These are phyloP conservation scores for Thraustochytrium sp. DNA, from an alignment of 352 stramenopile species.

Conservation along the genomic window DNA sequence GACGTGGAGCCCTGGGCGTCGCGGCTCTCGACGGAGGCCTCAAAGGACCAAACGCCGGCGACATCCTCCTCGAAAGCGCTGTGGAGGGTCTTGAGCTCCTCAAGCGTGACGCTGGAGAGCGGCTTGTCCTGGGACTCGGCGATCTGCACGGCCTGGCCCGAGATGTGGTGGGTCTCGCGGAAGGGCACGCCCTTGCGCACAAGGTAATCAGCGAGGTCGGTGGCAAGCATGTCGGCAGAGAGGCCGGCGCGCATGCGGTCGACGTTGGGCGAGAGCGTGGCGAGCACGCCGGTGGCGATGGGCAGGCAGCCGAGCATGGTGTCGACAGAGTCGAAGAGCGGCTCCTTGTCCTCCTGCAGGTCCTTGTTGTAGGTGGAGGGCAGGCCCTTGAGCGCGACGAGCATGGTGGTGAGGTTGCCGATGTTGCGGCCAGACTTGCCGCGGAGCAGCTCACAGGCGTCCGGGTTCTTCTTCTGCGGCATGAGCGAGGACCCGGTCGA, in stretches of 20 bases:
- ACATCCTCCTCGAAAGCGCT: slow-evolving; percentile 79
- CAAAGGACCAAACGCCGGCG: slow-evolving; percentile 77
- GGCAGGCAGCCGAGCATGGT: slow-evolving; percentile 93
- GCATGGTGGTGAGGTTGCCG: slow-evolving; percentile 86
- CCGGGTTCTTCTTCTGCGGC: slow-evolving; percentile 99
- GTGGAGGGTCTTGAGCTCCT: slow-evolving; percentile 77
- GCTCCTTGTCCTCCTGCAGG: slow-evolving; percentile 97
- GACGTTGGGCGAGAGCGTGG: slow-evolving; percentile 87
- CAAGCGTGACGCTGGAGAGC: slow-evolving; percentile 75
- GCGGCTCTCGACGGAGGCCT: slow-evolving; percentile 55
- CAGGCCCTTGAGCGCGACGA: slow-evolving; percentile 91
- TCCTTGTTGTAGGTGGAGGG: slow-evolving; percentile 99
- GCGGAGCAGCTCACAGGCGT: slow-evolving; percentile 93
- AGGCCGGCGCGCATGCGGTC: slow-evolving; percentile 88
- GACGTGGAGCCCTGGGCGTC: slow-evolving; percentile 52
- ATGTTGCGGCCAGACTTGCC: slow-evolving; percentile 93
- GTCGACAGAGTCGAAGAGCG: slow-evolving; percentile 92
- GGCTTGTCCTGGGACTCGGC: slow-evolving; percentile 76
- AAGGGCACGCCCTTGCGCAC: slow-evolving; percentile 97
- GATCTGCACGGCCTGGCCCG: slow-evolving; percentile 81
- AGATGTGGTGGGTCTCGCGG: slow-evolving; percentile 98
- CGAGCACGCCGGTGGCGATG: slow-evolving; percentile 91
- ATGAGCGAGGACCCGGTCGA: slow-evolving; percentile 95
- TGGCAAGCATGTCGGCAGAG: slow-evolving; percentile 98
- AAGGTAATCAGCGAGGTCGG: slow-evolving; percentile 97